These are phyloP conservation scores for Punica granatum DNA, from an alignment of 345 rosid genomes.

Conservation along the genomic window DNA sequence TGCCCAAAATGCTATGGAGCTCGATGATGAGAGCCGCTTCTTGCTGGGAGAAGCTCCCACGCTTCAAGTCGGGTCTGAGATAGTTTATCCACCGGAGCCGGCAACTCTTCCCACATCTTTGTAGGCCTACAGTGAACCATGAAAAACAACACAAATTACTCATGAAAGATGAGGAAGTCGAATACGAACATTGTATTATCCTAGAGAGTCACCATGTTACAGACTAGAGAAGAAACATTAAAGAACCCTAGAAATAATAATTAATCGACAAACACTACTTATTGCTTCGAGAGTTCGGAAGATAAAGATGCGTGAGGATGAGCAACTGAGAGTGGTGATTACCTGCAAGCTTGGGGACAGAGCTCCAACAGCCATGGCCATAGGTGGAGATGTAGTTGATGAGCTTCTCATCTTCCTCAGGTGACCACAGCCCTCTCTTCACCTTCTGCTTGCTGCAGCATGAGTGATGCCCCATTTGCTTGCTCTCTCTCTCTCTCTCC, in stretches of 20 bases:
- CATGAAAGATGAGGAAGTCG: neutral
- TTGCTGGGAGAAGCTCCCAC: slow-evolving; percentile 93
- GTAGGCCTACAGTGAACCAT: slow-evolving; percentile 46
- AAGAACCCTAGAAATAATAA: neutral
- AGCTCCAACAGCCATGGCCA: slow-evolving; percentile 99
- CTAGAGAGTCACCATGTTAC: neutral
- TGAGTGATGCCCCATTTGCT: slow-evolving; percentile 85
- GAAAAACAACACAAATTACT: slow-evolving; percentile 1
- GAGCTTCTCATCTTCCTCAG: slow-evolving; percentile 98
- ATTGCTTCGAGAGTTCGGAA: too few species aligned
- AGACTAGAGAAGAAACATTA: slow-evolving; percentile 3
- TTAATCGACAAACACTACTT: slow-evolving; percentile 2
- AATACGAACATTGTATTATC: too few species aligned
- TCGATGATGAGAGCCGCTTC: slow-evolving; percentile 93
- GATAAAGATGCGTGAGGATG: too few species aligned
- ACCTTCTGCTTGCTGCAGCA: slow-evolving; percentile 99
- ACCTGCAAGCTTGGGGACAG: slow-evolving; percentile 96
- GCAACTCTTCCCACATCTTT: slow-evolving; percentile 98
- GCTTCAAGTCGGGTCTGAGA: slow-evolving; percentile 84
- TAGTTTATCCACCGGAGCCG: slow-evolving; percentile 96
- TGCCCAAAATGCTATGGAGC: slow-evolving; percentile 89
- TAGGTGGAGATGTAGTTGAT: slow-evolving; percentile 73
- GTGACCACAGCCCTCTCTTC: slow-evolving; percentile 98
- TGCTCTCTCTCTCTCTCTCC: slow-evolving; percentile 10
- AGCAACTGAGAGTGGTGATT: too few species aligned